These are phyloP conservation scores for Plasmopara viticola DNA, from an alignment of 352 stramenopile species.

Conservation along the genomic window DNA sequence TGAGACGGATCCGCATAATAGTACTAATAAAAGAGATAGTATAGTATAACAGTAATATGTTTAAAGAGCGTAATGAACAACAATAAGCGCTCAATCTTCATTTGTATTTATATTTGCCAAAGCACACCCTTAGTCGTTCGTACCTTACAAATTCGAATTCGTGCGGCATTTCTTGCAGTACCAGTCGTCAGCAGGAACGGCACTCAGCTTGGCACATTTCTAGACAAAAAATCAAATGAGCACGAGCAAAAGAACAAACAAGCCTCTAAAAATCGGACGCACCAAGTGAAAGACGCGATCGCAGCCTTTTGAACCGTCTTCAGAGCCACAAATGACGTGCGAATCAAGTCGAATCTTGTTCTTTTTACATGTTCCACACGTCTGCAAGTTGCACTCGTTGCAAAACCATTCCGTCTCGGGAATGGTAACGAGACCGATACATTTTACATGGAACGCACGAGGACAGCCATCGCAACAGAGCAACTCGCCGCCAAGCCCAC, in stretches of 20 bases:
- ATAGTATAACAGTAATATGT: no score
- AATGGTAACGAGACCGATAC: constrained; percentile 59
- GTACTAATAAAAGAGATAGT: no score
- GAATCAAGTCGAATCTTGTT: constrained; percentile 86
- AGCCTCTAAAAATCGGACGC: constrained; percentile 3
- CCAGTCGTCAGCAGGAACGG: constrained; percentile 82
- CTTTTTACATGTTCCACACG: constrained; percentile 76
- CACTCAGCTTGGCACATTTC: constrained; percentile 80
- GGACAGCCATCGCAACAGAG: constrained; percentile 90
- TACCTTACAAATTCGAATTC: constrained; percentile 28
- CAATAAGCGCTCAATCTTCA: no score
- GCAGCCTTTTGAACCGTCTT: constrained; percentile 82
- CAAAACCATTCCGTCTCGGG: constrained; percentile 85
- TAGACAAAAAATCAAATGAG: constrained; percentile 18
- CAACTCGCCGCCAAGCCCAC: constrained; percentile 72
- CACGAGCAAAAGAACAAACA: constrained; percentile 1
- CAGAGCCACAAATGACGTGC: constrained; percentile 85
- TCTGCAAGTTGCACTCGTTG: constrained; percentile 80
- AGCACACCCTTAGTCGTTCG: no score
- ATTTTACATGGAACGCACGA: constrained; percentile 87
- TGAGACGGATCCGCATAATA: no score
- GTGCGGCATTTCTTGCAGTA: constrained; percentile 77
- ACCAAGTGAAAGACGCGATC: constrained; percentile 87
- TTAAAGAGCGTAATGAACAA: no score
- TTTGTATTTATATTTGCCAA: no score